Conservation (phyloP, 345 rosid species). For the Diplotaxis tenuifolia region DNA sequence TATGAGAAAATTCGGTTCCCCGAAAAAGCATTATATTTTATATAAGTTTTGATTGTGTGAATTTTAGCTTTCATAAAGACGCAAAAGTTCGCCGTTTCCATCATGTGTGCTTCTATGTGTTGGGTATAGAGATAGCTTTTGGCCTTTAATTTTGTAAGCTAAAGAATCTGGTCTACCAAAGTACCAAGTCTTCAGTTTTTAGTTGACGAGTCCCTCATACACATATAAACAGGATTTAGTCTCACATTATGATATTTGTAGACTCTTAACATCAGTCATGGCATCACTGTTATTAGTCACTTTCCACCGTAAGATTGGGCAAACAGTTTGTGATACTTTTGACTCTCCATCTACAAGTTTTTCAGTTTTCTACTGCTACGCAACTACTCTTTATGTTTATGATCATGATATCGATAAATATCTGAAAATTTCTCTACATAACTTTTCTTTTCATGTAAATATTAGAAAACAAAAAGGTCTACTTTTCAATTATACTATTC, state of each 20-base stretch:
- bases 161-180: not conserved
- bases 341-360: conserved; percentile 4
- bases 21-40: no score
- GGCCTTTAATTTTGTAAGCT: not conserved
- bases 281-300: not conserved
- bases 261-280: not conserved
- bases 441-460: not conserved
- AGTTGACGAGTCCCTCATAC: not conserved
- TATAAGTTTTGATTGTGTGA: no score
- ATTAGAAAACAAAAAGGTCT: not conserved
- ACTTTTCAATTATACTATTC: not conserved
- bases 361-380: not conserved
- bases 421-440: not conserved
- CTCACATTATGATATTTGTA: not conserved
- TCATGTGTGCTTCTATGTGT: not conserved
- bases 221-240: not conserved
- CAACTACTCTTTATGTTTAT: not conserved
- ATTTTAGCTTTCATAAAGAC: no score
- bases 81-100: no score
- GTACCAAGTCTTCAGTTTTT: not conserved
- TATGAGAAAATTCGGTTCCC: no score
- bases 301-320: not conserved
- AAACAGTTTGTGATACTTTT: conserved; percentile 4
- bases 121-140: not conserved
- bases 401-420: not conserved